Base-by-base conservation (phyloP, 257 asterid species). In the Linderniella brevidens region DNA sequence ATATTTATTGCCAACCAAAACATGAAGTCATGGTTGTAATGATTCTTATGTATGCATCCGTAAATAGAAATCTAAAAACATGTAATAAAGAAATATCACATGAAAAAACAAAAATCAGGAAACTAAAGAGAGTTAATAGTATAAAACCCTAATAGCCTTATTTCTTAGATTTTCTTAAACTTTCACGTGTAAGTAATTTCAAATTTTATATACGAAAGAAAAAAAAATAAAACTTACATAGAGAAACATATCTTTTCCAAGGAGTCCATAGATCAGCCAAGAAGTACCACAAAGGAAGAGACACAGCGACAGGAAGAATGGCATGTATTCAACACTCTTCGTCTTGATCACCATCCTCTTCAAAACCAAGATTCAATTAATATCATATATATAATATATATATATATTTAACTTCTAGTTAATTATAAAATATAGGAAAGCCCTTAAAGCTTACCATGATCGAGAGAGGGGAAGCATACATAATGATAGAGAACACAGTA, bases 321-420 rank as follows among this genome's bases (percentile, higher is more conserved):
- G 93, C 92, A 81, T 85, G 72, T 73, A 81, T 55, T 81, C 87
- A 64, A 78, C 92, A 48, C 93, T 78, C 58, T 76, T 85, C 32
- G 93, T 78, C 62, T 69, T 76, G 70, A 73, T 73, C 64, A 85
- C 92, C 68, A 78, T 14, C 52, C 80, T 74, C 96, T 81, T 25
- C 32, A 25, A 75, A 73, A 63, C 43, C 43, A 9, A 17, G 11
- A 42, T 11, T 11, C 15, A 14, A 42, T 8, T 5, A 6, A 0
- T 14, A 13, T 5, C 47, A 42, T 42, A n/a, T n/a, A n/a, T n/a
- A n/a, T n/a, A 11, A 25, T 25, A 25, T 25, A 25, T 25, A 25
- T 25, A 6, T 25, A 25, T n/a, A 25, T 25, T 6, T 25, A 25
- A 25, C n/a, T n/a, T n/a, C n/a, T 25, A 25, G 4, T 25, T 25